Conservation (phyloP, 2,329 filamentous ascomycete genomes). For the Ophioceras dolichostomum region DNA sequence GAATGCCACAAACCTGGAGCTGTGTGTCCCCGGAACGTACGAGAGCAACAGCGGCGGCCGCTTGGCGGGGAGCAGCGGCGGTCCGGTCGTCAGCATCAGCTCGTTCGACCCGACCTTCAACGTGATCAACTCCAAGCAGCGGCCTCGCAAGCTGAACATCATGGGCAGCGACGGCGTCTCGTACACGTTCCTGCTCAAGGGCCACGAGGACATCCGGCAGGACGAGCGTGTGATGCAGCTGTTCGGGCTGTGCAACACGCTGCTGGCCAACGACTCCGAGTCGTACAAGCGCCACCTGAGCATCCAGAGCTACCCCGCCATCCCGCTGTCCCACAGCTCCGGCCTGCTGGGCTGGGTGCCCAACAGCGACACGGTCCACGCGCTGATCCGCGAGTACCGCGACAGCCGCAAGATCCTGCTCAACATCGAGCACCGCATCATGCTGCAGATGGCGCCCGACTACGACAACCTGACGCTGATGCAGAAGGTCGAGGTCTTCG, state of each 20-base stretch:
- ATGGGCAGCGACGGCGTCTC: slow-evolving; percentile 78
- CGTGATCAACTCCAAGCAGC: slow-evolving; percentile 95
- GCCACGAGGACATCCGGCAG: slow-evolving; percentile 98
- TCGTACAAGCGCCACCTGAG: slow-evolving; percentile 95
- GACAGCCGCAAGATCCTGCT: slow-evolving; percentile 94
- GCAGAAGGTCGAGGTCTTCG: slow-evolving; percentile 99
- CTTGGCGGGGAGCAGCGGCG: no score
- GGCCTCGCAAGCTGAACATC: slow-evolving; percentile 78
- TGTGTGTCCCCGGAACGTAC: slow-evolving; percentile 95
- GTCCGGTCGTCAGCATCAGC: slow-evolving; percentile 69
- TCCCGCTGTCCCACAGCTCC: slow-evolving; percentile 91
- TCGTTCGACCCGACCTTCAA: slow-evolving; percentile 83
- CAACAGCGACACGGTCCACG: slow-evolving; percentile 94
- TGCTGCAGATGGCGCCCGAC: slow-evolving; percentile 99
- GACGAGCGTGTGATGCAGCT: slow-evolving; percentile 99
- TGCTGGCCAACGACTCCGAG: slow-evolving; percentile 86
- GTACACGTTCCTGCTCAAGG: slow-evolving; percentile 88
- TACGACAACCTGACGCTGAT: slow-evolving; percentile 98
- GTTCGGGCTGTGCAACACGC: slow-evolving; percentile 93
- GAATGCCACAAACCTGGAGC: slow-evolving; percentile 69
- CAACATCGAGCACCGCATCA: slow-evolving; percentile 98
- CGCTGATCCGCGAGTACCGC: slow-evolving; percentile 92
- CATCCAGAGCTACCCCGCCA: slow-evolving; percentile 93
- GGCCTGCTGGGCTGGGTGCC: slow-evolving; percentile 93
- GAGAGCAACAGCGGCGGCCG: slow-evolving; percentile 24